Base-by-base conservation (phyloP, 768 basidiomycete species). In the Xanthoconium purpureum region DNA sequence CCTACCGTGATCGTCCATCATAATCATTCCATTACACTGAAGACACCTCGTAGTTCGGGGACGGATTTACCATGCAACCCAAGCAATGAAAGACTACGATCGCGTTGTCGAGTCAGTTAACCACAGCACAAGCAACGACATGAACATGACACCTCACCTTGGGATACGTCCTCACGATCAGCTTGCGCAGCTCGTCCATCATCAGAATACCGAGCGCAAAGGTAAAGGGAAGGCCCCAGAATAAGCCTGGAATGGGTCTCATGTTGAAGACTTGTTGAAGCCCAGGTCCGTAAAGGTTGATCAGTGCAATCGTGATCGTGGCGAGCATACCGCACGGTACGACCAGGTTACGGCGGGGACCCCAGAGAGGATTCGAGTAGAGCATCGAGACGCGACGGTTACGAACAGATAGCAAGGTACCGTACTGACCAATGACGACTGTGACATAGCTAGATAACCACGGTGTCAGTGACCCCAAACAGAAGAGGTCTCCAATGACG, bases 111-210 rank as follows among this genome's bases (percentile, higher is more conserved):
- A 49, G 37, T 64, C 51, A 60, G 52, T n/a, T 11, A 45, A 44
- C 24, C 20, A 20, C 18, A 5, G 5, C 11, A 11, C 15, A 36
- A 29, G 28, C 9, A 24, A 17, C 8, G 15, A 36, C 28, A 30
- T 13, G 7, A 12, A 35, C 6, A 3, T 0, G 18, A 46, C 13
- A 1, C 9, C 66, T 66, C 54, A 77, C 77, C 66, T 75, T 74
- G 2, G 77, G 78, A 52, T 77, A 77, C 9, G 73, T 69, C 60
- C 78, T 66, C 54, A 78, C 78, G 37, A 79, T 61, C 50, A 77
- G 58, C 66, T 80, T 80, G 50, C 80, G 69, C 17, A 71, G 43
- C 61, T 81, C 79, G 55, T 81, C 80, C 67, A 80, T 69, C 0
- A 65, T 60, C 57, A 81, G 58, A 17, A 80, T 75, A 0, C 73